A percentile compares a stretch with the other conserved stretches of the same genome.
Conservation (phyloP, 2,329 filamentous ascomycete genomes). For the Didymella glomerata region DNA sequence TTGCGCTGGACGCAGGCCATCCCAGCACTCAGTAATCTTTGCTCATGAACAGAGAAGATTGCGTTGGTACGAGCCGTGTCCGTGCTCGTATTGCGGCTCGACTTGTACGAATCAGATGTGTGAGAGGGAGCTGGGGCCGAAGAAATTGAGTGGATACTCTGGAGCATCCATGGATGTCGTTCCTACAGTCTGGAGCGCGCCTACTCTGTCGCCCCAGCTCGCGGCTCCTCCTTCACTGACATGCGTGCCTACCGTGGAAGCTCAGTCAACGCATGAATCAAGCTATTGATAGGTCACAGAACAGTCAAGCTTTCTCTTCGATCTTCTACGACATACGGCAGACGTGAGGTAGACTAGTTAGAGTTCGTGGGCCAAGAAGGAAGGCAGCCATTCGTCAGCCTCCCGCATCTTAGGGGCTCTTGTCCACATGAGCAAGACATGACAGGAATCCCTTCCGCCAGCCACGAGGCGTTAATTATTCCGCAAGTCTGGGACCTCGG, state of each 20-base stretch:
- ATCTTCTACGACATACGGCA: constrained; percentile 8
- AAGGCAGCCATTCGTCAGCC: constrained; percentile 11
- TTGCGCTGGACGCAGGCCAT: neutral
- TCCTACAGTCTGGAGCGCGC: neutral
- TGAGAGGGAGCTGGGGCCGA: constrained; percentile 3
- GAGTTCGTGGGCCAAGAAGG: constrained; percentile 9
- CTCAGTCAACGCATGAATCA: neutral
- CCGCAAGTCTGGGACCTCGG: constrained; percentile 7
- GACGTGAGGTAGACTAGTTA: constrained; percentile 7
- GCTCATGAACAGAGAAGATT: neutral
- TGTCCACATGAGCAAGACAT: constrained; percentile 4
- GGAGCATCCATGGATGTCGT: neutral
- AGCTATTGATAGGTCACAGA: neutral
- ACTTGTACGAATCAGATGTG: neutral
- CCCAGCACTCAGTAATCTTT: neutral
- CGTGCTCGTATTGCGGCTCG: neutral
- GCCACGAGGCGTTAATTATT: neutral
- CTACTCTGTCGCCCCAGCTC: neutral
- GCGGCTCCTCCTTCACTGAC: neutral
- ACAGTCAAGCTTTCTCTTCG: constrained; percentile 9
- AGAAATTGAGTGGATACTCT: constrained; percentile 7
- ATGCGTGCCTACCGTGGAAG: neutral
- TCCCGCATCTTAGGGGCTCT: constrained; percentile 5
- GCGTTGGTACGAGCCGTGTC: constrained; percentile 1
- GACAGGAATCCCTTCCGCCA: constrained; percentile 16